Evolutionary conservation across 108 stramenopile species (phyloP).

Genomic region (Nitzschia sp.): DNA sequence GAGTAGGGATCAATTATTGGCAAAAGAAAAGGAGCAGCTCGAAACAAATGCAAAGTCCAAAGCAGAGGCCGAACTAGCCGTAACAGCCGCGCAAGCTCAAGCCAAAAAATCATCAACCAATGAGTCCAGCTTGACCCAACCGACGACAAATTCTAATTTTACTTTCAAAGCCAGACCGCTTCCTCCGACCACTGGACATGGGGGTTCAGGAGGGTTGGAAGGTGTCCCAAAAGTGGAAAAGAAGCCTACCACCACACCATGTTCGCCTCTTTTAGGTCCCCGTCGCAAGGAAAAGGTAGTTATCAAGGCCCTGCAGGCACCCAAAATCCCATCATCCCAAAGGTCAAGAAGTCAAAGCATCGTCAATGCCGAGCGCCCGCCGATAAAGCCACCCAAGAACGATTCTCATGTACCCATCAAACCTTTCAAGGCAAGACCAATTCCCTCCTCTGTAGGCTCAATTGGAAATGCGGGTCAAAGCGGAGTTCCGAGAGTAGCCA

Average conservation of each 20-base stretch:
- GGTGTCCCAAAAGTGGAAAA: conserved; percentile 57
- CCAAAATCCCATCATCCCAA: background rate
- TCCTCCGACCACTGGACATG: conserved; percentile 14
- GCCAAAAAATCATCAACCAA: too few relatives aligned
- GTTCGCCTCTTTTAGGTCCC: conserved; percentile 41
- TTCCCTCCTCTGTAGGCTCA: conserved; percentile 32
- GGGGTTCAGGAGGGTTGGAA: conserved; percentile 28
- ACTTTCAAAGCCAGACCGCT: conserved; percentile 42
- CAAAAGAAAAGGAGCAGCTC: conserved; percentile 45
- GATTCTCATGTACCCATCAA: background rate
- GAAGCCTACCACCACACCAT: conserved; percentile 48
- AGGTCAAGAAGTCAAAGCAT: background rate
- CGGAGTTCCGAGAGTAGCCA: conserved; percentile 53
- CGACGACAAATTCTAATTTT: background rate
- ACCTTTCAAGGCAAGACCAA: conserved; percentile 37
- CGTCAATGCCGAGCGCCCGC: background rate
- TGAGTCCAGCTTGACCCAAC: background rate
- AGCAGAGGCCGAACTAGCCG: background rate
- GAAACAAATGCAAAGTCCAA: conserved; percentile 22
- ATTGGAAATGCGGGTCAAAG: conserved; percentile 33
- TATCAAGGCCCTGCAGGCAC: conserved; percentile 24
- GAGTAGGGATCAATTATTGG: conserved; percentile 50
- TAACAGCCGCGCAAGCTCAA: background rate
- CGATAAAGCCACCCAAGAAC: conserved; percentile 1
- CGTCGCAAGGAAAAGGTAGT: conserved; percentile 11